Percentiles rank a stretch among this genome's conserved stretches.
Evolutionary conservation across 371 early-diverging fungal species (phyloP).

Genomic region (Syncephalastrum contaminatum): DNA sequence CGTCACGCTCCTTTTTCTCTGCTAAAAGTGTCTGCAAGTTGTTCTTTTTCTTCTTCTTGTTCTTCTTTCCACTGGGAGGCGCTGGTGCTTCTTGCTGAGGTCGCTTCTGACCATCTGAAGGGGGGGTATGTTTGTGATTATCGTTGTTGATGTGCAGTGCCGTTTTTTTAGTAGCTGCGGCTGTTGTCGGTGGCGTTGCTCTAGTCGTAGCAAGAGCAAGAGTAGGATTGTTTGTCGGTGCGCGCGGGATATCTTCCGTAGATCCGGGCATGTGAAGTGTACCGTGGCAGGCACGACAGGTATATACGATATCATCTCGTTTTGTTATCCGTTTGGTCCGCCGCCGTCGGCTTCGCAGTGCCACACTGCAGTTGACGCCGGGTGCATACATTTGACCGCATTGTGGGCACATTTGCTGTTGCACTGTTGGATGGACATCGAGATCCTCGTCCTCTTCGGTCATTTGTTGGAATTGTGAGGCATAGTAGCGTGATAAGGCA

Average conservation of each 20-base stretch:
- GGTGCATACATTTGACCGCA: slow-evolving; percentile 39
- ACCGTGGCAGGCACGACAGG: slow-evolving; percentile 27
- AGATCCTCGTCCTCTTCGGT: no score
- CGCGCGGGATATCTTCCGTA: slow-evolving; percentile 11
- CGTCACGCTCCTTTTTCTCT: no score
- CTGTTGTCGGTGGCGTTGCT: slow-evolving; percentile 5
- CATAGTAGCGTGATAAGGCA: no score
- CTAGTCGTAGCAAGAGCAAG: not conserved
- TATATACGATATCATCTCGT: slow-evolving; percentile 17
- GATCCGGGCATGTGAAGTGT: slow-evolving; percentile 23
- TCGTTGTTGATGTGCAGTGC: not conserved
- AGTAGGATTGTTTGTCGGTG: slow-evolving; percentile 8
- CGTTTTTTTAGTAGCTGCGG: not conserved
- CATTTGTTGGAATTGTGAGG: no score
- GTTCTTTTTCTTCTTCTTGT: slow-evolving; percentile 44
- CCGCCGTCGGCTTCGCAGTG: slow-evolving; percentile 5
- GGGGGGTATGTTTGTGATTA: not conserved
- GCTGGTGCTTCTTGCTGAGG: slow-evolving; percentile 2
- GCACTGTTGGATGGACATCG: no score
- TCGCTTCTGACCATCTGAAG: not conserved
- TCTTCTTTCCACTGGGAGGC: slow-evolving; percentile 8
- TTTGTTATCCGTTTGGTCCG: slow-evolving; percentile 4
- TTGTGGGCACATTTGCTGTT: slow-evolving; percentile 19
- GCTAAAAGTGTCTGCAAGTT: slow-evolving; percentile 29
- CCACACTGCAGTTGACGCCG: slow-evolving; percentile 22